These are phyloP conservation scores for Taxillus chinensis DNA, from an alignment of 164 flowering plant species.

Conservation along the genomic window DNA sequence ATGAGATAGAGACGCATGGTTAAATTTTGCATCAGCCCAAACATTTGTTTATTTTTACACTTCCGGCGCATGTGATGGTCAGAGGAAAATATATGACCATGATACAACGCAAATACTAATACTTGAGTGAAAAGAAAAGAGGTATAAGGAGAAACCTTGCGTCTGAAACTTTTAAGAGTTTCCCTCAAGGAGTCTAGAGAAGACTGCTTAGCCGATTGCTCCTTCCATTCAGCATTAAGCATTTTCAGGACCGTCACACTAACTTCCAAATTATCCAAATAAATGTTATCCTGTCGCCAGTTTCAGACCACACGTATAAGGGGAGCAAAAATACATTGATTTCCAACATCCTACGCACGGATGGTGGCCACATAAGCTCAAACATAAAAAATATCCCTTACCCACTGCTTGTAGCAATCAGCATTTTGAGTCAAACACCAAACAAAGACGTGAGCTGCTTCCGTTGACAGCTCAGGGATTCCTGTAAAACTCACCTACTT, in stretches of 20 bases:
- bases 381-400: constrained; percentile 17
- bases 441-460: constrained; percentile 48
- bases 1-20: too few relatives aligned
- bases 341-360: too few relatives aligned
- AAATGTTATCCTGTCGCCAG: constrained; percentile 53
- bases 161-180: constrained; percentile 51
- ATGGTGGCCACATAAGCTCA: too few relatives aligned
- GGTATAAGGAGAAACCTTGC: constrained; percentile 36
- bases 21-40: too few relatives aligned
- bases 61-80: too few relatives aligned
- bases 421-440: constrained; percentile 67
- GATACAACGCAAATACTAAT: too few relatives aligned
- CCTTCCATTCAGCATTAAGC: constrained; percentile 60
- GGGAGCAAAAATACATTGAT: too few relatives aligned
- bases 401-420: constrained; percentile 87
- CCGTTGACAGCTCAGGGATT: constrained; percentile 46
- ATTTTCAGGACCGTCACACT: constrained; percentile 56
- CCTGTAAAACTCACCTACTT: constrained; percentile 26
- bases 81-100: too few relatives aligned
- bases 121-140: too few relatives aligned
- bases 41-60: too few relatives aligned
- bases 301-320: background rate
- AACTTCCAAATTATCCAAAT: constrained; percentile 59
- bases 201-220: constrained; percentile 31
- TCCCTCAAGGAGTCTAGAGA: constrained; percentile 37